Evolutionary conservation across 2,329 filamentous ascomycete species (phyloP).

Genomic region (Penicillium thymicola): DNA sequence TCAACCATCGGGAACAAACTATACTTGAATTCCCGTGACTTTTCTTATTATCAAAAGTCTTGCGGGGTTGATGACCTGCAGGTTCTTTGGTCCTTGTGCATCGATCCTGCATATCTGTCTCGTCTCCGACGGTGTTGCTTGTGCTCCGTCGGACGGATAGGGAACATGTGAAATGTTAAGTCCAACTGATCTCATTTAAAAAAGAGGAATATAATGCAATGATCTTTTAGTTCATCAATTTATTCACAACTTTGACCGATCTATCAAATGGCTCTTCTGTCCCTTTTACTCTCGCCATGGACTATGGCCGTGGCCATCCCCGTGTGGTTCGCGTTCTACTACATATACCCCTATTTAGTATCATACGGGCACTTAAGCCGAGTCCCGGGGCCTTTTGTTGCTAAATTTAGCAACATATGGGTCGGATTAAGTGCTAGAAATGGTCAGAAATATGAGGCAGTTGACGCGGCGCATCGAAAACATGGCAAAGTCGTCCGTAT

Average conservation of each 20-base stretch:
- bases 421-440: conserved; percentile 15
- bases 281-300: conserved; percentile 13
- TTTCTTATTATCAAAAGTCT: neutral
- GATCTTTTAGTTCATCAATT: neutral
- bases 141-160: conserved; percentile 4
- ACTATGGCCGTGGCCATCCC: conserved; percentile 5
- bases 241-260: neutral
- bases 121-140: conserved; percentile 1
- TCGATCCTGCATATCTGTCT: neutral
- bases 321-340: conserved; percentile 13
- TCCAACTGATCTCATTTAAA: neutral
- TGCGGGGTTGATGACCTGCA: neutral
- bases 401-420: conserved; percentile 24
- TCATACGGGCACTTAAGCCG: conserved; percentile 7
- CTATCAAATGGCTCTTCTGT: conserved; percentile 11
- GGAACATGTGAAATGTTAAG: neutral
- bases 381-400: conserved; percentile 18
- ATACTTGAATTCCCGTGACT: neutral
- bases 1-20: neutral
- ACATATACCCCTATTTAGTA: conserved; percentile 18
- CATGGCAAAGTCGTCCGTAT: conserved; percentile 22
- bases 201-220: neutral
- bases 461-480: conserved; percentile 44
- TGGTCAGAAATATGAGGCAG: conserved; percentile 26
- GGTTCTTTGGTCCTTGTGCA: neutral